Conservation (phyloP, 169 alveolate species). For the Plasmodium inui region DNA sequence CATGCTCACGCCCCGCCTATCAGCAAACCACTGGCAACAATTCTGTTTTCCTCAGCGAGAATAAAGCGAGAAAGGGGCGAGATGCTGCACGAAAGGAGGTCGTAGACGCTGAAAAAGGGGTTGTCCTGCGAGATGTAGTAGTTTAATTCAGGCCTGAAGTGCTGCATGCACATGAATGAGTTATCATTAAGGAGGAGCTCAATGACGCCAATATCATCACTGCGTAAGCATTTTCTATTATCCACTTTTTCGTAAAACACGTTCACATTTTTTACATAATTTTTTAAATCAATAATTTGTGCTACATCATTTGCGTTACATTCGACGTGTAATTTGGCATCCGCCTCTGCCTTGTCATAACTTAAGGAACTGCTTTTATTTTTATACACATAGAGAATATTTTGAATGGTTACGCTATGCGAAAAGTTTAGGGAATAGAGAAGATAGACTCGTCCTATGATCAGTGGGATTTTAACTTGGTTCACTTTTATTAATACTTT, state of each 20-base stretch:
- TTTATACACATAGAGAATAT: conserved; percentile 49
- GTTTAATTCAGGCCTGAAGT: conserved; percentile 32
- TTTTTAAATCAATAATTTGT: conserved; percentile 26
- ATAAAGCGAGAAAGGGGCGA: conserved; percentile 75
- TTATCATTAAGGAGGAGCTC: conserved; percentile 60
- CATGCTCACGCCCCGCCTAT: background rate
- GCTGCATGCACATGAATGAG: conserved; percentile 30
- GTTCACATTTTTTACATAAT: conserved; percentile 32
- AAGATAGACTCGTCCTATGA: conserved; percentile 66
- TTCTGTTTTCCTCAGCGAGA: conserved; percentile 68
- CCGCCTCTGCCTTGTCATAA: background rate
- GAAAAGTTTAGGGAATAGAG: conserved; percentile 51
- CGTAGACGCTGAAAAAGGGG: conserved; percentile 56
- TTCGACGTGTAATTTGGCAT: conserved; percentile 14
- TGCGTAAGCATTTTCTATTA: conserved; percentile 57
- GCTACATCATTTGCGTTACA: conserved; percentile 1
- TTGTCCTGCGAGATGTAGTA: conserved; percentile 55
- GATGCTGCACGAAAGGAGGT: conserved; percentile 37
- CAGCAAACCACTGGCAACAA: conserved; percentile 72
- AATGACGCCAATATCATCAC: conserved; percentile 54
- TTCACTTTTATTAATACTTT: conserved; percentile 68
- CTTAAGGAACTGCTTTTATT: conserved; percentile 15
- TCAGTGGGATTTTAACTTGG: conserved; percentile 52
- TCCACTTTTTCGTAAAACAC: conserved; percentile 40
- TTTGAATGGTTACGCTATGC: conserved; percentile 63